Percentiles rank a stretch among this genome's conserved stretches.
phyloP scores from a whole-genome alignment of 2,329 filamentous ascomycete genomes.

The Taxawa tesnikishii region DNA sequence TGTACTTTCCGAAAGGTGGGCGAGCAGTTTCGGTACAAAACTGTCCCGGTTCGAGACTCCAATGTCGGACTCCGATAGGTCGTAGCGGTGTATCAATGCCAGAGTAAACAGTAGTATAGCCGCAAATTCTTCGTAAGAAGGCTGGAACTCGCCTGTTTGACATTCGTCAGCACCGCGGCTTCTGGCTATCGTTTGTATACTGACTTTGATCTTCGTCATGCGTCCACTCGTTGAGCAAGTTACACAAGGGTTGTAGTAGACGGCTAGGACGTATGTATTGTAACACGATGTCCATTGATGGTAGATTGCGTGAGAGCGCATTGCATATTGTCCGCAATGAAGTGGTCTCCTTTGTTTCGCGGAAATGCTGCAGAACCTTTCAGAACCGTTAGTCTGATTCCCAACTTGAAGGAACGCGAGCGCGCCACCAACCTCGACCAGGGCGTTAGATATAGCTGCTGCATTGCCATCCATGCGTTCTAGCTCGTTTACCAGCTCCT shows the following conservation, averaged over 20 bases:
- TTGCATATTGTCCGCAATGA: conserved; percentile 64
- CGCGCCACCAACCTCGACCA: conserved; percentile 26
- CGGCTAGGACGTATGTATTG: conserved; percentile 59
- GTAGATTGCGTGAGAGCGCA: conserved; percentile 59
- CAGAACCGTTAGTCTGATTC: background rate
- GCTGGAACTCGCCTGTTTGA: conserved; percentile 63
- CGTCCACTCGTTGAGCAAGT: conserved; percentile 64
- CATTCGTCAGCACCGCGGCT: too few species aligned
- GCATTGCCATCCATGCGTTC: conserved; percentile 88
- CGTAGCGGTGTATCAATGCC: conserved; percentile 65
- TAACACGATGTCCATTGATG: conserved; percentile 61
- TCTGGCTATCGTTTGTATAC: too few species aligned
- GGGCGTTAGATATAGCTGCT: conserved; percentile 67
- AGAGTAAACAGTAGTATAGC: conserved; percentile 62
- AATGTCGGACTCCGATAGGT: conserved; percentile 50
- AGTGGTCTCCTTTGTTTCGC: conserved; percentile 64
- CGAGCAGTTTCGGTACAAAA: conserved; percentile 56
- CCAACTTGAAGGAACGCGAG: conserved; percentile 7
- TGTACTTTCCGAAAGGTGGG: conserved; percentile 45
- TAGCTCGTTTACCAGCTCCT: conserved; percentile 66
- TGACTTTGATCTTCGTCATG: conserved; percentile 67
- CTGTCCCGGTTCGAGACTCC: conserved; percentile 49
- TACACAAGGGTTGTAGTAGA: conserved; percentile 63
- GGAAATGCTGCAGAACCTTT: conserved; percentile 56
- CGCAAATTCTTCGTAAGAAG: conserved; percentile 77